Percentiles rank a stretch among this genome's conserved stretches.
phyloP scores from a whole-genome alignment of 179 eudicot genomes.

The Pouteria campechiana region DNA sequence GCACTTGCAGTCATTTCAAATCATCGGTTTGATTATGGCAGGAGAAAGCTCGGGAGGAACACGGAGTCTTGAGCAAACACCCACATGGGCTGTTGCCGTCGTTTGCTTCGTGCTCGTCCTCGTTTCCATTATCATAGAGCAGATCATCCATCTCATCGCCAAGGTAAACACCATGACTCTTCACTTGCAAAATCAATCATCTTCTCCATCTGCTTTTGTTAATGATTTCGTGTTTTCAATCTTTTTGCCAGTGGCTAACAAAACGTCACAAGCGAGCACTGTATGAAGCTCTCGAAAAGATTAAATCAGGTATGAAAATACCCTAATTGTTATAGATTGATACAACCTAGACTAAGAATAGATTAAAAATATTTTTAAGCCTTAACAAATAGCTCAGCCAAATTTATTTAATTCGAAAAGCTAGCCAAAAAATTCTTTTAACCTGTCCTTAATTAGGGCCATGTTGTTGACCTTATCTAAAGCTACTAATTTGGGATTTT shows the following conservation, averaged over 20 bases:
- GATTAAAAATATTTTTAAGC: conserved; percentile 5
- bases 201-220: neutral
- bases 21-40: too few relatives aligned
- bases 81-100: conserved; percentile 48
- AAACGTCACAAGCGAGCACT: conserved; percentile 37
- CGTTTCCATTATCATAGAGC: conserved; percentile 32
- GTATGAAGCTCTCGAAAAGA: conserved; percentile 45
- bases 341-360: conserved; percentile 8
- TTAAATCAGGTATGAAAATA: conserved; percentile 55
- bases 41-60: conserved; percentile 19
- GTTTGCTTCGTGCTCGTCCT: conserved; percentile 37
- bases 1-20: too few relatives aligned
- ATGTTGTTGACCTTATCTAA: neutral
- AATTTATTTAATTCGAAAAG: too few relatives aligned
- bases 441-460: neutral
- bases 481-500: neutral
- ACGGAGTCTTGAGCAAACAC: conserved; percentile 37
- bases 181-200: neutral
- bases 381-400: too few relatives aligned
- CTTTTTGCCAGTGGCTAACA: conserved; percentile 36
- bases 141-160: conserved; percentile 40
- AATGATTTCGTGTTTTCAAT: neutral
- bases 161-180: conserved; percentile 8
- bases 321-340: neutral
- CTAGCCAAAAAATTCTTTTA: neutral